Evolutionary conservation across 2,329 filamentous ascomycete species (phyloP).

Genomic region (Monosporascus cannonballus): DNA sequence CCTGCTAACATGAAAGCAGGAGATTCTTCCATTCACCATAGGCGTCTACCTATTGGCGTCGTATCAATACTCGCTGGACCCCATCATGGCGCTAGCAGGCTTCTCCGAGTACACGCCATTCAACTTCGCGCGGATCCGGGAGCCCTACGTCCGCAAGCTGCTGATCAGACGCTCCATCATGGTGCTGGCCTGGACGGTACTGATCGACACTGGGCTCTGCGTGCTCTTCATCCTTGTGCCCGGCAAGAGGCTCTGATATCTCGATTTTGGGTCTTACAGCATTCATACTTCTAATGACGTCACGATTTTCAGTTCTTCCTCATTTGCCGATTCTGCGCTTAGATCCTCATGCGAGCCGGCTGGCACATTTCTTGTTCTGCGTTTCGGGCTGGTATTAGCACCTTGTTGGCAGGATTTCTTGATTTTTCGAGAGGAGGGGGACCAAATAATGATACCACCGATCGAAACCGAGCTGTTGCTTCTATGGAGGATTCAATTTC

Average conservation of each 20-base stretch:
- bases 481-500: too few species aligned
- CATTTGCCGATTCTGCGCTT: neutral
- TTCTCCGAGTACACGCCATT: slow-evolving; percentile 96
- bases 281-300: too few species aligned
- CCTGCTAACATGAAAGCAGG: slow-evolving; percentile 25
- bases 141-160: slow-evolving; percentile 84
- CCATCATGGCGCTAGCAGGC: slow-evolving; percentile 80
- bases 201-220: slow-evolving; percentile 77
- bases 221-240: slow-evolving; percentile 93
- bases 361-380: too few species aligned
- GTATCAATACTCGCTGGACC: slow-evolving; percentile 94
- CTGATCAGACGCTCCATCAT: slow-evolving; percentile 78
- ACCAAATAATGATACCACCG: too few species aligned
- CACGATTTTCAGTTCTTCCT: neutral
- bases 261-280: too few species aligned
- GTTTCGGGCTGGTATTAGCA: too few species aligned
- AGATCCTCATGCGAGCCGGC: too few species aligned
- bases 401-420: too few species aligned
- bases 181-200: slow-evolving; percentile 67
- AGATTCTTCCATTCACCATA: slow-evolving; percentile 84
- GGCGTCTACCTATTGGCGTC: slow-evolving; percentile 84
- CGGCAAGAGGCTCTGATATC: slow-evolving; percentile 64
- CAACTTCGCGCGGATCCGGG: slow-evolving; percentile 79
- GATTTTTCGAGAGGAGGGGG: too few species aligned
- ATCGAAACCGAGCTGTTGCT: too few species aligned